phyloP scores from a whole-genome alignment of 2,329 filamentous ascomycete genomes.

The Diplodia seriata region DNA sequence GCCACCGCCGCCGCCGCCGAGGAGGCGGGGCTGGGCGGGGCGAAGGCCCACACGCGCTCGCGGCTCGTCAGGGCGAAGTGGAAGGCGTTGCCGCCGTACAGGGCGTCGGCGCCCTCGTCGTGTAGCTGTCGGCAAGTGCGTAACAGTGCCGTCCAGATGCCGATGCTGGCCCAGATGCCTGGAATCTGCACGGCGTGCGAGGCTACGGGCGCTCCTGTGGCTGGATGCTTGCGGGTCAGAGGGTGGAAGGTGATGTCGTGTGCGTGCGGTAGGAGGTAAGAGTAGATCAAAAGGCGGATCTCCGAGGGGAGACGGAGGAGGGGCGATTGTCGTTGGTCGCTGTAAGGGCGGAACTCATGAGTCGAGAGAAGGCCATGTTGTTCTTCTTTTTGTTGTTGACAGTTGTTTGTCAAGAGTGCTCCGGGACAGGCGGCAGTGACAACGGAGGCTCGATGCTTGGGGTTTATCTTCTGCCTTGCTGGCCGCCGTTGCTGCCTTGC shows the following conservation, averaged over 20 bases:
- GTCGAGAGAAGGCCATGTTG: background rate
- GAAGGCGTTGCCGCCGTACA: conserved; percentile 36
- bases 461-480: background rate
- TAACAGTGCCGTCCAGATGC: conserved; percentile 30
- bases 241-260: conserved; percentile 30
- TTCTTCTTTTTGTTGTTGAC: background rate
- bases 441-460: background rate
- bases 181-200: conserved; percentile 20
- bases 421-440: background rate
- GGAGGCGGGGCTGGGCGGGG: background rate
- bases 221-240: conserved; percentile 14
- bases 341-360: background rate
- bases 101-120: conserved; percentile 35
- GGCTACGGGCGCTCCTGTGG: conserved; percentile 7
- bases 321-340: background rate
- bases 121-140: conserved; percentile 35
- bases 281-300: conserved; percentile 32
- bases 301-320: conserved; percentile 31
- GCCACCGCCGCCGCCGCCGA: background rate
- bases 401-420: background rate
- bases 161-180: conserved; percentile 10
- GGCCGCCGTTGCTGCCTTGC: background rate
- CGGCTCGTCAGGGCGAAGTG: conserved; percentile 32
- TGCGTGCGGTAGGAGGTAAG: conserved; percentile 31
- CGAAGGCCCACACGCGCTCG: conserved; percentile 27